phyloP scores from a whole-genome alignment of 371 early-diverging fungal species.

The Mucor ambiguus region DNA sequence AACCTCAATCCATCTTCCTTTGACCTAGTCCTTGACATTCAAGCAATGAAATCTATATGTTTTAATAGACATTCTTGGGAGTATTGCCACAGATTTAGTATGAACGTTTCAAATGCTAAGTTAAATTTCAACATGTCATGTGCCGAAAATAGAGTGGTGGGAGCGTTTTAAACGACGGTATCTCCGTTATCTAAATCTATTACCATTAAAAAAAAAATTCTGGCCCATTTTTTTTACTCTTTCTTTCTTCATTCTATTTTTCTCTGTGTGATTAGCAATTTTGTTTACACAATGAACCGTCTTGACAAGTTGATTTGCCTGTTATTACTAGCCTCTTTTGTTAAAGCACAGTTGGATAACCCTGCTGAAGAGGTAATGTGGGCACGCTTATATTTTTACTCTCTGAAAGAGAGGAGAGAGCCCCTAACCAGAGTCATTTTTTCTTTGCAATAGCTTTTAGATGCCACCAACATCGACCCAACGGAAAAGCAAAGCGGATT shows the following conservation, averaged over 20 bases:
- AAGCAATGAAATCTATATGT: too few relatives aligned
- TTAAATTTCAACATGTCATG: too few relatives aligned
- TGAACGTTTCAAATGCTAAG: too few relatives aligned
- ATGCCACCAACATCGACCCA: neutral
- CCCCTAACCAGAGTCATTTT: neutral
- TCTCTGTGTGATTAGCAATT: neutral
- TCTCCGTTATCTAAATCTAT: neutral
- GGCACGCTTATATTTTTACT: too few relatives aligned
- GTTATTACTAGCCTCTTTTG: neutral
- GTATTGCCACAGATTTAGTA: too few relatives aligned
- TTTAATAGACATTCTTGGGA: too few relatives aligned
- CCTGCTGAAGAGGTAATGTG: slow-evolving; percentile 33
- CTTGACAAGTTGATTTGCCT: slow-evolving; percentile 10
- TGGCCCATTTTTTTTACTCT: neutral
- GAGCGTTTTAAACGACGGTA: neutral
- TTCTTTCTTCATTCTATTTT: neutral
- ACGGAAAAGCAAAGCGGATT: neutral
- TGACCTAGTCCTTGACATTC: too few relatives aligned
- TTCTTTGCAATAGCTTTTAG: neutral
- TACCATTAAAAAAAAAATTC: neutral
- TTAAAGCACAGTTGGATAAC: slow-evolving; percentile 23
- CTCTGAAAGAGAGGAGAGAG: neutral
- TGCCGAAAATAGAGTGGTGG: neutral
- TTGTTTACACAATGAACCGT: slow-evolving; percentile 3
- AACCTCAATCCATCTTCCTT: too few relatives aligned